Conservation (phyloP, 169 alveolate genomes). For the Cryptosporidium ubiquitum region DNA sequence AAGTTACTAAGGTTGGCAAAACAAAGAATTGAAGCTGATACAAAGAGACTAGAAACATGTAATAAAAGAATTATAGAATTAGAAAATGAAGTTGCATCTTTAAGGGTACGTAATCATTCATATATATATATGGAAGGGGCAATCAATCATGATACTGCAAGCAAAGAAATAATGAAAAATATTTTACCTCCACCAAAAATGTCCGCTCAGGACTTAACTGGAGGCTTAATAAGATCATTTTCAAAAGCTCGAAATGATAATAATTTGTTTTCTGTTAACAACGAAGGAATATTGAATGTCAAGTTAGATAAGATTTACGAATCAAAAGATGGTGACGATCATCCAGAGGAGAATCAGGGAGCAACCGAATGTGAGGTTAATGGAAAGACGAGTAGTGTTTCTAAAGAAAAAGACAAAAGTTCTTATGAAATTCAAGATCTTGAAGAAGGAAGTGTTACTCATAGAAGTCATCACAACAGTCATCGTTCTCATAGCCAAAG, state of each 20-base stretch:
- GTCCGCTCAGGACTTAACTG: constrained; percentile 1
- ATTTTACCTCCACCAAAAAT: constrained; percentile 52
- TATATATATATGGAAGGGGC: constrained; percentile 69
- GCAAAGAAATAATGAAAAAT: constrained; percentile 26
- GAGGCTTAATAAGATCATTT: constrained; percentile 12
- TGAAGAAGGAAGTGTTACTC: background rate
- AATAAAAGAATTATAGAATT: constrained; percentile 57
- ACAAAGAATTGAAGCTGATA: constrained; percentile 81
- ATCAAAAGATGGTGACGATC: background rate
- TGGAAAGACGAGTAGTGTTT: background rate
- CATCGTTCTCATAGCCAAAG: constrained; percentile 38
- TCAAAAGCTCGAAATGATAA: constrained; percentile 2
- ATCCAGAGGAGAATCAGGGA: background rate
- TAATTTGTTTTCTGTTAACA: background rate
- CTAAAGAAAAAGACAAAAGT: background rate
- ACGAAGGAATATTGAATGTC: background rate
- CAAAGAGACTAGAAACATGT: constrained; percentile 76
- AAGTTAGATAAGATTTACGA: background rate
- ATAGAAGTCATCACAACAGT: constrained; percentile 16
- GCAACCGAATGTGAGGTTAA: background rate
- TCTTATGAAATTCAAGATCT: background rate
- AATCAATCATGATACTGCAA: constrained; percentile 21
- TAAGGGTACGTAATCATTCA: constrained; percentile 75
- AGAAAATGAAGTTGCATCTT: constrained; percentile 70
- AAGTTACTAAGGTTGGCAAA: constrained; percentile 78